Evolutionary conservation across 441 rosid genomes (phyloP).

Genomic region (Euphorbia corollata): DNA sequence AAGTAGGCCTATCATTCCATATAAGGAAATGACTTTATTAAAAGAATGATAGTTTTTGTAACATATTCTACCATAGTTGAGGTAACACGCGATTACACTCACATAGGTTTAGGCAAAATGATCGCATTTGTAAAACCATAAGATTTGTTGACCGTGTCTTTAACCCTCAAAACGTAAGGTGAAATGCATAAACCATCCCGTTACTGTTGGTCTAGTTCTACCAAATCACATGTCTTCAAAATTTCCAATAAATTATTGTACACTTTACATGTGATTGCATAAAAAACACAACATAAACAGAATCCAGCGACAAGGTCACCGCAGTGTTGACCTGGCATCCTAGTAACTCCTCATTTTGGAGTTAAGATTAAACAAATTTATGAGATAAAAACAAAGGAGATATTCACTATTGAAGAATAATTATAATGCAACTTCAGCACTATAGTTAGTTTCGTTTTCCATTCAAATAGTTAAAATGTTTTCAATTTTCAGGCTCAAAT

Average conservation of each 20-base stretch:
- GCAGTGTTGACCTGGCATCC: neutral
- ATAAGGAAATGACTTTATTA: neutral
- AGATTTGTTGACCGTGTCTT: neutral
- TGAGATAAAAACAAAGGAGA: neutral
- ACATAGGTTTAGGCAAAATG: neutral
- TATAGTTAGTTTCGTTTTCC: neutral
- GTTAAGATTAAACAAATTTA: too few species aligned
- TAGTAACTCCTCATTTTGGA: neutral
- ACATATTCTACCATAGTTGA: neutral
- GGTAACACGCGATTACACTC: neutral
- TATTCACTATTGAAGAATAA: neutral
- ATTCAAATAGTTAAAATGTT: neutral
- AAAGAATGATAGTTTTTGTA: neutral
- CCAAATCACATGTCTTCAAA: neutral
- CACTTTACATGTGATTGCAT: neutral
- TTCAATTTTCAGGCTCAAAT: neutral
- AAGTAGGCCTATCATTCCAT: neutral
- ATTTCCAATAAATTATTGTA: neutral
- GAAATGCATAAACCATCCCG: neutral
- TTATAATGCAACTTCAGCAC: neutral
- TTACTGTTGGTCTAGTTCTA: neutral
- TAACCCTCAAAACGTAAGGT: neutral
- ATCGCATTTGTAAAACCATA: neutral
- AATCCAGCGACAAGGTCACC: neutral
- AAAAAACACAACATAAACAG: neutral